These are phyloP conservation scores for Diaporthe sp. DNA, from an alignment of 2,329 filamentous ascomycete genomes.

Conservation along the genomic window DNA sequence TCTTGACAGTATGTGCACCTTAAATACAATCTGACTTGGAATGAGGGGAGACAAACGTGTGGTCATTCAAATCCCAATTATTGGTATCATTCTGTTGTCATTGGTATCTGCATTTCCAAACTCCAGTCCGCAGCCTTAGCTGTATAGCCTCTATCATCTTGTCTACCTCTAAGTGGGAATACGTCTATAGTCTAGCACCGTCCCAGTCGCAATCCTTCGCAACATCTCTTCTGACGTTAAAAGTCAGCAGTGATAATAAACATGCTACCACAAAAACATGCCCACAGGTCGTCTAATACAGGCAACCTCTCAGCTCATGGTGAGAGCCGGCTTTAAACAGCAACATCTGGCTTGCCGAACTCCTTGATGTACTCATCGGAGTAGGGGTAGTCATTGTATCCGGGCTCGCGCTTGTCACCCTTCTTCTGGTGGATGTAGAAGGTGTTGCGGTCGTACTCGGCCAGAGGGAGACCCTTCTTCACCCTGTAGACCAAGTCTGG, in stretches of 20 bases:
- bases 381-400: constrained; percentile 47
- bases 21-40: no score
- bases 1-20: no score
- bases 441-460: constrained; percentile 48
- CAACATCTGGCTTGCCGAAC: constrained; percentile 41
- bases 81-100: not conserved
- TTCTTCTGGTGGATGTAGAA: constrained; percentile 47
- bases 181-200: not conserved
- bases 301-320: not conserved
- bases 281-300: no score
- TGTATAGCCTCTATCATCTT: not conserved
- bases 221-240: no score
- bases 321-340: not conserved
- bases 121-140: not conserved
- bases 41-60: no score
- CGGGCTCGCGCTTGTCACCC: constrained; percentile 42
- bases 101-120: not conserved
- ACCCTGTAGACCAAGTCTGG: constrained; percentile 52
- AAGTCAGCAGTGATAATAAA: not conserved
- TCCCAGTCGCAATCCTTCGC: not conserved
- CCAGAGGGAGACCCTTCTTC: constrained; percentile 46
- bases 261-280: not conserved
- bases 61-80: no score
- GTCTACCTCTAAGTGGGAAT: not conserved
- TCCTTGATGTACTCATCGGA: constrained; percentile 45